Conservation (phyloP, 257 asterid genomes). For the Coffea eugenioides region DNA sequence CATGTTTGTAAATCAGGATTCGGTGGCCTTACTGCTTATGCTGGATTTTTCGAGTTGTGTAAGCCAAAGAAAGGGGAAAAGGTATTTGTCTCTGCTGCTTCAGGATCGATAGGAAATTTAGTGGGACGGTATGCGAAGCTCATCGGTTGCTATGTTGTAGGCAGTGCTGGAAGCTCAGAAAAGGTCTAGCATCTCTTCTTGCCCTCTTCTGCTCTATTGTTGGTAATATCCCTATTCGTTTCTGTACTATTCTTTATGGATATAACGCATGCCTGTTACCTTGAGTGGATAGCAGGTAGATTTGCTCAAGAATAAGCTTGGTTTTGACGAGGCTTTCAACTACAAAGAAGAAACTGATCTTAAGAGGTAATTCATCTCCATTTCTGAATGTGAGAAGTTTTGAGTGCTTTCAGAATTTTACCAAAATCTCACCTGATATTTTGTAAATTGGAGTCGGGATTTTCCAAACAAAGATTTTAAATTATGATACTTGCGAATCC, state of each 20-base stretch:
- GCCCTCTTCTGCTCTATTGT: no score
- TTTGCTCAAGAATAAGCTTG: constrained; percentile 58
- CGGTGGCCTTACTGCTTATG: constrained; percentile 76
- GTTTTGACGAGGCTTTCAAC: constrained; percentile 84
- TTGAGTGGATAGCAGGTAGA: constrained; percentile 32
- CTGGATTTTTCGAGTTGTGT: constrained; percentile 61
- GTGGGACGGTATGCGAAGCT: constrained; percentile 79
- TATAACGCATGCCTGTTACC: no score
- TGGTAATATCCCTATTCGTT: not conserved
- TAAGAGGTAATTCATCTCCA: constrained; percentile 33
- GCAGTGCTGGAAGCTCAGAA: constrained; percentile 54
- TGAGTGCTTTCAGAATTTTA: not conserved
- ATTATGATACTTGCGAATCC: not conserved
- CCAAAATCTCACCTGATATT: no score
- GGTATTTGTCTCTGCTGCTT: constrained; percentile 74
- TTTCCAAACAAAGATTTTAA: no score
- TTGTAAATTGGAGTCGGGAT: no score
- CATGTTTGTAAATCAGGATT: constrained; percentile 31
- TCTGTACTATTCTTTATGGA: not conserved
- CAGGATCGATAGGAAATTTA: constrained; percentile 72
- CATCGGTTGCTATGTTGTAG: constrained; percentile 70
- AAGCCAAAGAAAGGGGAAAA: constrained; percentile 68
- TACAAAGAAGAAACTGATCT: constrained; percentile 67
- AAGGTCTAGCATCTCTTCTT: constrained; percentile 35
- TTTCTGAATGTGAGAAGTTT: not conserved